Conservation (phyloP, 176 grass and related monocot species). For the Echinochloa phyllopogon region DNA sequence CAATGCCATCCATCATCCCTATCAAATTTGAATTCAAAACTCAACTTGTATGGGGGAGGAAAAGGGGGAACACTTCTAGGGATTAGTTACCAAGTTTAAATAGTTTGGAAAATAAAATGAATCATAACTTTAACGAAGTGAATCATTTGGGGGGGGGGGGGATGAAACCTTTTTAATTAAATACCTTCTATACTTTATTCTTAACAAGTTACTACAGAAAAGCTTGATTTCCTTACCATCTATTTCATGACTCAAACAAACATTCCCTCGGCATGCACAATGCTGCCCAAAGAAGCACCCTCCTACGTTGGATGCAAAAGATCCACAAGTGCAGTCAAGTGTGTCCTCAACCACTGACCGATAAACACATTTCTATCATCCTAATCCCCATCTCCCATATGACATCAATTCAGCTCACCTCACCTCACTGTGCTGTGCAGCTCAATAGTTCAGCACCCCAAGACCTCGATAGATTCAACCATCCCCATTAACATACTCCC, state of each 20-base stretch:
- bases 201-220: no score
- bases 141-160: no score
- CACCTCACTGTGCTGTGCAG: background rate
- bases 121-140: no score
- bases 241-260: background rate
- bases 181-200: no score
- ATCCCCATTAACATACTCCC: background rate
- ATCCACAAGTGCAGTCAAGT: slow-evolving; percentile 5
- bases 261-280: background rate
- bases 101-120: no score
- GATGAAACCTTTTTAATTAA: no score
- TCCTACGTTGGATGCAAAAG: background rate
- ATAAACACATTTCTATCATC: background rate
- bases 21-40: no score
- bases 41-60: no score
- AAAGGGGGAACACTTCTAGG: no score
- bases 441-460: background rate
- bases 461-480: slow-evolving; percentile 40
- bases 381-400: background rate
- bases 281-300: background rate
- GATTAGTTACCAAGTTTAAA: no score
- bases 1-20: no score
- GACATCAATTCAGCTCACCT: slow-evolving; percentile 20
- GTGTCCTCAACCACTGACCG: background rate
- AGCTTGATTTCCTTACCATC: no score